Base-by-base conservation (phyloP, 2,329 filamentous ascomycete species). In the Neonectria magnoliae region DNA sequence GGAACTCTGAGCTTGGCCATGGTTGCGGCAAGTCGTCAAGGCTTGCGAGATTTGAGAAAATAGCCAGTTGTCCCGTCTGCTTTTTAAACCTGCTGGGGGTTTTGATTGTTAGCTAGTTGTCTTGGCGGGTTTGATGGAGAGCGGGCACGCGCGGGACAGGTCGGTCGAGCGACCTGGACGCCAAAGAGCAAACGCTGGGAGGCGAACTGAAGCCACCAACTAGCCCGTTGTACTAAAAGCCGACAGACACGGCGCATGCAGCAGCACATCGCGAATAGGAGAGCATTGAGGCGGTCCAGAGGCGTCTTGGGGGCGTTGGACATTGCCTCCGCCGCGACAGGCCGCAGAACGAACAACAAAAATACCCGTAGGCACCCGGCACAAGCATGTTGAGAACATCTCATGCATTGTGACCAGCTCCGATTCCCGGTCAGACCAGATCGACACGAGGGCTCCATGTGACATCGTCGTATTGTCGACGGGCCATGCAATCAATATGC, bases 1-100 rank as follows among this genome's bases (percentile, higher is more conserved):
- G 76, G 76, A 18, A 79, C 66, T 66, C 72, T 79, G 42, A 67
- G 56, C 71, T 73, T 64, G 36, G 59, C 59, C 71, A 73, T 73
- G 44, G 51, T 44, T 57, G 66, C 41, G 47, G 38, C 6, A 25
- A 25, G 3, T 25, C 5, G 25, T 10, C 9, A 44, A 13, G 25
- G 47, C 41, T 4, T 64, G 7, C 14, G 44, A 25, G 25, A 36
- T 44, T 20, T 51, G 11, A 18, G 25, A 44, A 50, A 42, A 45
- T 22, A 31, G 7, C 8, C n/a, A 18, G 29, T 27, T 55, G 48
- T 60, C 31, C 18, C 20, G 29, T 41, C 27, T 18, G 50, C 7
- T 29, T 14, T 47, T 54, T 50, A 51, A 45, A 45, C 44, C 61
- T 64, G 51, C 53, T 56, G 47, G 29, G 41, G 42, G 20, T 51